phyloP scores from a whole-genome alignment of 2,329 filamentous ascomycete genomes.

The Arthrobotrys iridis region DNA sequence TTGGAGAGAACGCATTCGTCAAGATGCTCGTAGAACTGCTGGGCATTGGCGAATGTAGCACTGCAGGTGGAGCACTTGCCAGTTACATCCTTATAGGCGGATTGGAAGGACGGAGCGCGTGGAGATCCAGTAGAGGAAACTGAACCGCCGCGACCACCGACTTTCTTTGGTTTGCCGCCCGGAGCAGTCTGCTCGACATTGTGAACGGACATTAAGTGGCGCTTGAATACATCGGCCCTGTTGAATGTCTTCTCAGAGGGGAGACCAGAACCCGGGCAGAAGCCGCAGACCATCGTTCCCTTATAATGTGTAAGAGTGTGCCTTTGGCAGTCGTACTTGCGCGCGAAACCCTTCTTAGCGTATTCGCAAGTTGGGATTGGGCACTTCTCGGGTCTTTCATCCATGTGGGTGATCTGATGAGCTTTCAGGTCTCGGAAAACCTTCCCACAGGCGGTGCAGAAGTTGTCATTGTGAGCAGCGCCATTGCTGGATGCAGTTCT shows the following conservation, averaged over 20 bases:
- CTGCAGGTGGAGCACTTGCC: slow-evolving; percentile 94
- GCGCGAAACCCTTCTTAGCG: slow-evolving; percentile 87
- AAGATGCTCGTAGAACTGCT: slow-evolving; percentile 97
- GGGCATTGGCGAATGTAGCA: slow-evolving; percentile 81
- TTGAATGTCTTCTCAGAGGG: slow-evolving; percentile 95
- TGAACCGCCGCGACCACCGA: slow-evolving; percentile 55
- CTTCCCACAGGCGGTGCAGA: slow-evolving; percentile 58
- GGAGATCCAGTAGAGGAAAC: slow-evolving; percentile 56
- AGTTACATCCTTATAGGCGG: slow-evolving; percentile 69
- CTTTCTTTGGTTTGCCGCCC: slow-evolving; percentile 82
- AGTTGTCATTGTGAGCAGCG: slow-evolving; percentile 57
- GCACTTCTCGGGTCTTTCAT: slow-evolving; percentile 91
- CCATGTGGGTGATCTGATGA: slow-evolving; percentile 93
- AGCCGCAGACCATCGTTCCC: slow-evolving; percentile 95
- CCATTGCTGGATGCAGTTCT: slow-evolving; percentile 41
- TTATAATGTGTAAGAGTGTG: slow-evolving; percentile 97
- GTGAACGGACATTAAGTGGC: slow-evolving; percentile 88
- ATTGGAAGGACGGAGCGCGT: slow-evolving; percentile 58
- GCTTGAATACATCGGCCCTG: slow-evolving; percentile 93
- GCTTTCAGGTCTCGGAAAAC: slow-evolving; percentile 67
- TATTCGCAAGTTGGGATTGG: slow-evolving; percentile 93
- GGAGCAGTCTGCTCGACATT: slow-evolving; percentile 92
- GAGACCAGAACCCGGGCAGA: slow-evolving; percentile 88
- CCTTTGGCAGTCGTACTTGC: slow-evolving; percentile 96
- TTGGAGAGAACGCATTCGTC: slow-evolving; percentile 78